phyloP scores from a whole-genome alignment of 1,139 yeast genomes.

The Yamadazyma spencermartinsiae region DNA sequence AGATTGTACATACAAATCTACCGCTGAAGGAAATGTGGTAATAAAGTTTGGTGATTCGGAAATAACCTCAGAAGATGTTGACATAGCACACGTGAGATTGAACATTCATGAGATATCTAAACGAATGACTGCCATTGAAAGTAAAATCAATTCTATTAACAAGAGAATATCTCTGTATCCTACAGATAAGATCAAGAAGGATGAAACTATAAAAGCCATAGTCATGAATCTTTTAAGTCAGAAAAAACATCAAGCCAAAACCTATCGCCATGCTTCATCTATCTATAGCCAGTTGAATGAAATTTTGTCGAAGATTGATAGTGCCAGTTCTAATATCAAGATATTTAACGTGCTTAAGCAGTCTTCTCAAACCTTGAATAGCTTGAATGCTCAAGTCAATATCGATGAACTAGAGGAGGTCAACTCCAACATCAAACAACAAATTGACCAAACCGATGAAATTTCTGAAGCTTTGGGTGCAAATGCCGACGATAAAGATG shows the following conservation, averaged over 20 bases:
- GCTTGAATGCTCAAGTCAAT: conserved; percentile 31
- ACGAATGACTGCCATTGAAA: conserved; percentile 22
- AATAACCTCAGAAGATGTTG: conserved; percentile 32
- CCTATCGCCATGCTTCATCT: conserved; percentile 29
- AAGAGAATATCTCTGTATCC: conserved; percentile 16
- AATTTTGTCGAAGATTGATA: conserved; percentile 46
- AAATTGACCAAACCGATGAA: conserved; percentile 32
- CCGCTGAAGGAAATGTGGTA: conserved; percentile 17
- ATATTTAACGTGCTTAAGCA: conserved; percentile 25
- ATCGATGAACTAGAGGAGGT: conserved; percentile 34
- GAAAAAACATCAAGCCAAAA: conserved; percentile 18
- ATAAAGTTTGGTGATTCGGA: conserved; percentile 23
- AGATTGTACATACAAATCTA: conserved; percentile 15
- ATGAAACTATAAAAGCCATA: conserved; percentile 11
- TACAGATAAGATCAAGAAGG: conserved; percentile 13
- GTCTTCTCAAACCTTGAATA: conserved; percentile 30
- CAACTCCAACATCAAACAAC: conserved; percentile 42
- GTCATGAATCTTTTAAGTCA: conserved; percentile 11
- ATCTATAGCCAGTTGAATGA: conserved; percentile 38
- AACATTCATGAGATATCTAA: conserved; percentile 21
- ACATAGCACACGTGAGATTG: conserved; percentile 26
- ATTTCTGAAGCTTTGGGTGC: conserved; percentile 34
- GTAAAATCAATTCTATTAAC: conserved; percentile 24
- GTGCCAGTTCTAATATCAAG: conserved; percentile 44
- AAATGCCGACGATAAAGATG: conserved; percentile 25